Percentiles rank a stretch among this genome's conserved stretches.
phyloP scores from a whole-genome alignment of 495 filamentous ascomycete species.

The Lasiosphaeris hirsuta region DNA sequence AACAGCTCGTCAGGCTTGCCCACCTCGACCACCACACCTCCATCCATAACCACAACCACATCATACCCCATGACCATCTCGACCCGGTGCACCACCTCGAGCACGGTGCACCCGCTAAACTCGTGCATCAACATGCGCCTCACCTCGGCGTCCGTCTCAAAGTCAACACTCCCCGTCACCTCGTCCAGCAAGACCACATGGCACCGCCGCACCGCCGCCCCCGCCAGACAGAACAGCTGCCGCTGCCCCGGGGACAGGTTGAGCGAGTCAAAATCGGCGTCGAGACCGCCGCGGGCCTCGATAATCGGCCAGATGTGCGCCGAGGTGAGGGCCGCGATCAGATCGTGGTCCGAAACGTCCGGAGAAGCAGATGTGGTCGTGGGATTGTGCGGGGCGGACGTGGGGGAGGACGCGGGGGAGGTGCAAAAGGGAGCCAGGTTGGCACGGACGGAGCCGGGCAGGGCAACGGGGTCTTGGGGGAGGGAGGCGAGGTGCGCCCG shows the following conservation, averaged over 20 bases:
- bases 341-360: neutral
- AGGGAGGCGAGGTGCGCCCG: conserved; percentile 8
- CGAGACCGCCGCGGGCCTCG: conserved; percentile 30
- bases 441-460: too few relatives aligned
- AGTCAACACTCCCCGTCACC: neutral
- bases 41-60: neutral
- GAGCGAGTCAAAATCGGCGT: conserved; percentile 45
- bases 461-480: conserved; percentile 55
- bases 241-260: conserved; percentile 56
- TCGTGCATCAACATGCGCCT: neutral
- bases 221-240: conserved; percentile 59
- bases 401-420: too few relatives aligned
- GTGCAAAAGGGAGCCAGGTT: conserved; percentile 18
- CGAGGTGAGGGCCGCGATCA: neutral
- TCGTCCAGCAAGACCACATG: conserved; percentile 3
- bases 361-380: conserved; percentile 38
- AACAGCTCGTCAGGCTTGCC: neutral
- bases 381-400: too few relatives aligned
- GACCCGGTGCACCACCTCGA: neutral
- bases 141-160: neutral
- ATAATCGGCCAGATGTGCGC: conserved; percentile 2
- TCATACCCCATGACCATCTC: neutral
- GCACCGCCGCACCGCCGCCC: conserved; percentile 47
- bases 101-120: neutral
- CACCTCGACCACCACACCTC: neutral